Evolutionary conservation across 306 rosid species (phyloP).

Genomic region (Calophaca sinica): DNA sequence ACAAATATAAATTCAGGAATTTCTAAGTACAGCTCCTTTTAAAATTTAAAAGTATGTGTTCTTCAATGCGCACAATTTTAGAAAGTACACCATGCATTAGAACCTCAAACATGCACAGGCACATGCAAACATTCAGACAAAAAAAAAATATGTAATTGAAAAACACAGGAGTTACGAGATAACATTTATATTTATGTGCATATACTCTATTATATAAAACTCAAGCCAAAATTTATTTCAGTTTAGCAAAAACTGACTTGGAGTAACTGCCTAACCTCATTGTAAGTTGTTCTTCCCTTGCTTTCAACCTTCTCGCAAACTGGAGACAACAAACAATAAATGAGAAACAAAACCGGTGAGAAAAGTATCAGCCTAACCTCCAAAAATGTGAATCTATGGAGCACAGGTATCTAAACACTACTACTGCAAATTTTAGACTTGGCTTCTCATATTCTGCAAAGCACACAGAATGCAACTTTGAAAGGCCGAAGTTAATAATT

Average conservation of each 20-base stretch:
- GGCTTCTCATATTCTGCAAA: conserved; percentile 8
- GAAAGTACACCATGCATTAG: conserved; percentile 2
- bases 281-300: conserved; percentile 97
- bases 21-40: not conserved
- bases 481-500: conserved; percentile 11
- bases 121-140: not conserved
- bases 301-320: conserved; percentile 99
- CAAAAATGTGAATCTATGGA: conserved; percentile 5
- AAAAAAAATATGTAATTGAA: not conserved
- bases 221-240: conserved; percentile 24
- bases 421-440: not conserved
- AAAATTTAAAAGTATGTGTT: not conserved
- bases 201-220: conserved; percentile 4
- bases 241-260: conserved; percentile 32
- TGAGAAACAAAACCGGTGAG: conserved; percentile 41
- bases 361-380: conserved; percentile 12
- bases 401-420: conserved; percentile 30
- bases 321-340: conserved; percentile 52
- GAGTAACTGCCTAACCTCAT: conserved; percentile 72
- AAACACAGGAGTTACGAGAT: not conserved
- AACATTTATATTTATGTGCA: conserved; percentile 4
- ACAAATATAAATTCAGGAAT: not conserved
- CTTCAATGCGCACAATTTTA: conserved; percentile 18
- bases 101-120: not conserved
- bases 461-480: conserved; percentile 15